Evolutionary conservation across 768 basidiomycete genomes (phyloP).

Genomic region (Pulveroboletus sp.): DNA sequence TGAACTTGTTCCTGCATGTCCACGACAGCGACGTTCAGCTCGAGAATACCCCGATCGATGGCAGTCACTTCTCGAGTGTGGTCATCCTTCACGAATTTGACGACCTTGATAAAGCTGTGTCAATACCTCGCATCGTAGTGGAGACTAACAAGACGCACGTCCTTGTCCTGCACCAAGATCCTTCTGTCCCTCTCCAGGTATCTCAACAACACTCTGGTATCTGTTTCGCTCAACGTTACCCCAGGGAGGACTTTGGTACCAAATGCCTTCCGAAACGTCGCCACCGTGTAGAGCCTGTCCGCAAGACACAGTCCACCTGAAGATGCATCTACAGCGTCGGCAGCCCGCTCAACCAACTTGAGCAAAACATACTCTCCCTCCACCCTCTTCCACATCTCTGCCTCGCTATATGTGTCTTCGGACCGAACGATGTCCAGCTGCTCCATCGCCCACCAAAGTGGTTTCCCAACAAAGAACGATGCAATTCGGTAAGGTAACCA

Average conservation of each 20-base stretch:
- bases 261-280: constrained; percentile 61
- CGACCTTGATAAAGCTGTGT: constrained; percentile 44
- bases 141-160: constrained; percentile 41
- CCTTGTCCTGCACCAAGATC: constrained; percentile 58
- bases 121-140: background rate
- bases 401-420: constrained; percentile 49
- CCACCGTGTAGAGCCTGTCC: constrained; percentile 57
- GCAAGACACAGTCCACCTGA: constrained; percentile 43
- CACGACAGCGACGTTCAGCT: constrained; percentile 66
- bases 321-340: constrained; percentile 47
- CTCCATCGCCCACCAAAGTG: constrained; percentile 83
- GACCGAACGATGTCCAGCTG: constrained; percentile 65
- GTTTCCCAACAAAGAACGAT: constrained; percentile 67
- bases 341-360: constrained; percentile 59
- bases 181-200: constrained; percentile 75
- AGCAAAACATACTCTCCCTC: constrained; percentile 74
- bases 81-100: constrained; percentile 65
- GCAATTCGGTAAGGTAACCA: constrained; percentile 69
- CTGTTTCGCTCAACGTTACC: constrained; percentile 51
- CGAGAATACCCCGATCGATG: constrained; percentile 80
- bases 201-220: constrained; percentile 66
- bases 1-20: constrained; percentile 68
- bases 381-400: constrained; percentile 48
- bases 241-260: constrained; percentile 37
- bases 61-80: constrained; percentile 49